A percentile compares a stretch with the other conserved stretches of the same genome.
Evolutionary conservation across 352 stramenopile species (phyloP).

Genomic region (Peronospora tabacina): DNA sequence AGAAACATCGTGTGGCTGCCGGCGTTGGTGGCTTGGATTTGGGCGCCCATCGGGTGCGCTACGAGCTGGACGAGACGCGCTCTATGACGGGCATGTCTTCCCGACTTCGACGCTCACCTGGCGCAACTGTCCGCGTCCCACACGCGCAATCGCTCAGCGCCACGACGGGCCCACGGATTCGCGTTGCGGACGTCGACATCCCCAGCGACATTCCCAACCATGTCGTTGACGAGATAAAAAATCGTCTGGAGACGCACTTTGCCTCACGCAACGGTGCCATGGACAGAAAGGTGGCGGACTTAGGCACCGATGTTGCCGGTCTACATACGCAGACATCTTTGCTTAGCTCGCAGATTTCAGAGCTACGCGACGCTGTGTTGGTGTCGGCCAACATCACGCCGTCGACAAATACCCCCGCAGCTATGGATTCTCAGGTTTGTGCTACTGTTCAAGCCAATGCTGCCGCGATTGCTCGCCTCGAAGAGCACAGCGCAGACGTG

Average conservation of each 20-base stretch:
- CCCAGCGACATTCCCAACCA: slow-evolving; percentile 39
- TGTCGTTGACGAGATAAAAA: slow-evolving; percentile 49
- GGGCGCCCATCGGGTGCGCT: slow-evolving; percentile 9
- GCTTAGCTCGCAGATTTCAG: slow-evolving; percentile 37
- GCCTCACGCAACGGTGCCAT: slow-evolving; percentile 39
- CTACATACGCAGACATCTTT: slow-evolving; percentile 37
- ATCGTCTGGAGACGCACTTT: slow-evolving; percentile 63
- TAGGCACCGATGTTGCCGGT: slow-evolving; percentile 50
- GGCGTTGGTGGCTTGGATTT: slow-evolving; percentile 14
- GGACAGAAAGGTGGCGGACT: slow-evolving; percentile 59
- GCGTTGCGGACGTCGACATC: slow-evolving; percentile 37
- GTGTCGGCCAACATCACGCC: slow-evolving; percentile 24
- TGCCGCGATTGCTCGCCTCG: slow-evolving; percentile 55
- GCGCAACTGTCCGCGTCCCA: slow-evolving; percentile 18
- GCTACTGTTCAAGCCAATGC: slow-evolving; percentile 36
- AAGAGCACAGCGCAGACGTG: slow-evolving; percentile 61
- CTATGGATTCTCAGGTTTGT: slow-evolving; percentile 26
- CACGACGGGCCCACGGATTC: slow-evolving; percentile 32
- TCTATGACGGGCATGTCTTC: slow-evolving; percentile 28
- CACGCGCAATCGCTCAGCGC: slow-evolving; percentile 20
- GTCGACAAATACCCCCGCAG: slow-evolving; percentile 5
- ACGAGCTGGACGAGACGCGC: slow-evolving; percentile 30
- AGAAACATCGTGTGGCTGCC: slow-evolving; percentile 24
- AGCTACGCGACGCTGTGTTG: slow-evolving; percentile 42
- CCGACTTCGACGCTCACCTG: slow-evolving; percentile 17